These are phyloP conservation scores for Penicillium digitatum DNA, from an alignment of 2,329 filamentous ascomycete species.

Conservation along the genomic window DNA sequence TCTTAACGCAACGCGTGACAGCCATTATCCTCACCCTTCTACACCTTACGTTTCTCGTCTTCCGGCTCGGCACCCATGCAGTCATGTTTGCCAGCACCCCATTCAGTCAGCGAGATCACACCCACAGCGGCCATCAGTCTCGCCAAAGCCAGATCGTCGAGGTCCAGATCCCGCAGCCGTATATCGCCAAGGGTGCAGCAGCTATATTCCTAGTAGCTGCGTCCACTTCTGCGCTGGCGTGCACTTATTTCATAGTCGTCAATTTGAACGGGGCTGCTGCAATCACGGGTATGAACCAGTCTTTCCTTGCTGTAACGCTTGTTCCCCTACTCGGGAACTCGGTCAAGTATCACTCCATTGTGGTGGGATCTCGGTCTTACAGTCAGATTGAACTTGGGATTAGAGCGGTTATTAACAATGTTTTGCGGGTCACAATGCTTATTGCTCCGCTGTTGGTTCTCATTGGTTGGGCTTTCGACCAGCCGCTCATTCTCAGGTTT, in stretches of 20 bases:
- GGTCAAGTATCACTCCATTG: constrained; percentile 11
- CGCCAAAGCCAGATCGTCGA: background rate
- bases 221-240: constrained; percentile 2
- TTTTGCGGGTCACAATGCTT: constrained; percentile 16
- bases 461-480: constrained; percentile 11
- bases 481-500: constrained; percentile 13
- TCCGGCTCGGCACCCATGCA: constrained; percentile 16
- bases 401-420: constrained; percentile 14
- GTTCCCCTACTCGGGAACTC: constrained; percentile 17
- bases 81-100: constrained; percentile 15
- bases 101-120: background rate
- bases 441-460: constrained; percentile 13
- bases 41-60: constrained; percentile 12
- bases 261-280: constrained; percentile 2
- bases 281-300: constrained; percentile 4
- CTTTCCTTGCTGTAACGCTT: constrained; percentile 8
- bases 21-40: constrained; percentile 12
- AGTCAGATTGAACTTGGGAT: constrained; percentile 14
- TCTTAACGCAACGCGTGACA: constrained; percentile 9
- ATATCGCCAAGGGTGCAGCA: background rate
- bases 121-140: background rate
- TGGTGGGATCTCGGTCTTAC: constrained; percentile 3
- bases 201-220: background rate
- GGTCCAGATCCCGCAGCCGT: background rate
- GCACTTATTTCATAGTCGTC: constrained; percentile 9